Evolutionary conservation across 116 monocot genomes (phyloP), one percentile per base, ranked within the genome.

Genomic region (Papilionanthe hybrid): DNA sequence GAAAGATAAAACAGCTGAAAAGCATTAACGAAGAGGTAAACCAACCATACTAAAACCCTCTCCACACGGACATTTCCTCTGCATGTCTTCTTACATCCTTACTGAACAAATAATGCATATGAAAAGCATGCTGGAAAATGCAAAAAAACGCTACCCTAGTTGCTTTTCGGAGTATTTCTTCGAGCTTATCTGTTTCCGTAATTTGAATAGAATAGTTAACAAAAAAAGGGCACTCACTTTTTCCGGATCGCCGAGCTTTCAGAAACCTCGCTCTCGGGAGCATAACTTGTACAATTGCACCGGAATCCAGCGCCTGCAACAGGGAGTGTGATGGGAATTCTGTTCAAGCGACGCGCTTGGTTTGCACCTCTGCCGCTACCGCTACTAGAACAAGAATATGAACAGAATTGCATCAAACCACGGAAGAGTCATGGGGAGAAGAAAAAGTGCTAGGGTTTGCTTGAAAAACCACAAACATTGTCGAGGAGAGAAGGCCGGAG

Each of bases 251-350:
- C 25, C 1, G 75, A 10, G 9, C 23, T 55, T 53, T 68, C 82
- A 3, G 86, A 75, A 0, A 25, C 42, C 15, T 80, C 86, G 42
- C 84, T 41, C 23, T 76, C 83, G 0, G 80, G 44, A 8, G 72
- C 77, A 9, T 84, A 77, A 32, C 42, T 76, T 77, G 84, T 92
- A 75, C 86, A 92, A 10, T 81, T 72, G 68, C 86, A 86, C n/a
- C 90, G 85, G 72, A 65, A 80, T 66, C 29, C 49, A 20, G 76
- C 75, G 6, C 30, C 28, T 12, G 73, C 73, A 28, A 7, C 32
- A 32, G 48, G 76, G 8, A 15, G 41, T 17, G 60, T 72, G 72
- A 1, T 55, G 29, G 48, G 20, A 19, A 80, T 30, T 30, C 73
- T 49, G 20, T 19, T n/a, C 11, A 76, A 56, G 66, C 48, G 48